phyloP scores from a whole-genome alignment of 2,329 filamentous ascomycete species.

The Ascomycota sp. region DNA sequence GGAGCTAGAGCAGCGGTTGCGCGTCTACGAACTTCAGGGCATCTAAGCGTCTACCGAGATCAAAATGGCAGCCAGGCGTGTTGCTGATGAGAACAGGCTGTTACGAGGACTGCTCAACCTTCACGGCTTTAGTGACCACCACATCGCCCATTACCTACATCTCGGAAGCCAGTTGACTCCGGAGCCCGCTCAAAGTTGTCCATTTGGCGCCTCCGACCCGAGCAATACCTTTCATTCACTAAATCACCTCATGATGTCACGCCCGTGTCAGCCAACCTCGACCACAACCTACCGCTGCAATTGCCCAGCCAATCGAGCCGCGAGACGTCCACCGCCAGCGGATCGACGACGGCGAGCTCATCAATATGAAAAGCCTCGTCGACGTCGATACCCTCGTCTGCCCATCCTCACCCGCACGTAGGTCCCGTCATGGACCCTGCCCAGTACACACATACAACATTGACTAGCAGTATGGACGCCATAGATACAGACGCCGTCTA shows the following conservation, averaged over 20 bases:
- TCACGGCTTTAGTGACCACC: slow-evolving; percentile 34
- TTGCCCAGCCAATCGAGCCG: slow-evolving; percentile 12
- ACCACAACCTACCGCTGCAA: slow-evolving; percentile 8
- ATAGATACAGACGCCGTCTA: not conserved
- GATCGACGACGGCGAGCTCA: slow-evolving; percentile 10
- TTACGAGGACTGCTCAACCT: slow-evolving; percentile 37
- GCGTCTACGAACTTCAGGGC: slow-evolving; percentile 41
- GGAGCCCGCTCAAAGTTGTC: slow-evolving; percentile 3
- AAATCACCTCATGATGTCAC: slow-evolving; percentile 17
- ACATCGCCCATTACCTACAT: slow-evolving; percentile 25
- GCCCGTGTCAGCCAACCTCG: slow-evolving; percentile 12
- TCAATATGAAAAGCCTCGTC: slow-evolving; percentile 14
- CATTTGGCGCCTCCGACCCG: slow-evolving; percentile 6
- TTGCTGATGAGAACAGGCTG: slow-evolving; percentile 48
- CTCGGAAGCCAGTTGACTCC: slow-evolving; percentile 2
- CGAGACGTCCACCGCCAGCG: slow-evolving; percentile 13
- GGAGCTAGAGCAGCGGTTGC: slow-evolving; percentile 42
- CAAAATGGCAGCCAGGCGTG: slow-evolving; percentile 45
- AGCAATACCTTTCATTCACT: slow-evolving; percentile 12
- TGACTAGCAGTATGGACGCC: no score
- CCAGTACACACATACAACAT: no score
- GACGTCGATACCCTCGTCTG: slow-evolving; percentile 6
- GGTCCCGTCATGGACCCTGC: slow-evolving; percentile 1
- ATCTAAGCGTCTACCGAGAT: slow-evolving; percentile 52
- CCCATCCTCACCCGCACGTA: slow-evolving; percentile 6